Conservation (phyloP, 176 grass and related monocot genomes). For the Carex myosuroides region DNA sequence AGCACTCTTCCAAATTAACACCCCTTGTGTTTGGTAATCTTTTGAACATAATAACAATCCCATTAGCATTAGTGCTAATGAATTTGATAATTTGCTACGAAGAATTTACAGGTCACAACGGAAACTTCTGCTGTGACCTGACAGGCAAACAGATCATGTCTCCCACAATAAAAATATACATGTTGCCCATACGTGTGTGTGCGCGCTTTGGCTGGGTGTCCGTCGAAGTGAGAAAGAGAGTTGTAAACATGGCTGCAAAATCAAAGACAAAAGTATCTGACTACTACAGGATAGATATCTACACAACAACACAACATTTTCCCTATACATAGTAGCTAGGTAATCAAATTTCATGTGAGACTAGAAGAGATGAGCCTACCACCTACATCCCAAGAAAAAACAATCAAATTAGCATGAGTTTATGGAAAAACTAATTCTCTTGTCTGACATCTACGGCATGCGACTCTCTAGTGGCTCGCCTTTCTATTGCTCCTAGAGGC, state of each 20-base stretch:
- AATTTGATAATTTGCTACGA: too few species aligned
- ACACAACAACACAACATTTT: background rate
- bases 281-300: background rate
- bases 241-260: background rate
- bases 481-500: conserved; percentile 38
- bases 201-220: background rate
- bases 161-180: too few species aligned
- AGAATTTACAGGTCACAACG: too few species aligned
- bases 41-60: too few species aligned
- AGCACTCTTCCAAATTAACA: too few species aligned
- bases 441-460: background rate
- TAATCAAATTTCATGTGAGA: background rate
- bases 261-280: background rate
- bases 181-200: too few species aligned
- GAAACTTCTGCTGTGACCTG: too few species aligned
- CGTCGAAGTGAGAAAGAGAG: background rate
- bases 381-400: background rate
- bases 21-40: too few species aligned
- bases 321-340: background rate
- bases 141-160: too few species aligned
- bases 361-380: background rate
- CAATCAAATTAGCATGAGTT: background rate
- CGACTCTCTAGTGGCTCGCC: conserved; percentile 5
- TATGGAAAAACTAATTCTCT: background rate
- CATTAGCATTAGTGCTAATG: too few species aligned